Percentiles rank a stretch among this genome's conserved stretches.
Evolutionary conservation across 805 yeast species (phyloP).

Genomic region (Teunomyces funiuensis): DNA sequence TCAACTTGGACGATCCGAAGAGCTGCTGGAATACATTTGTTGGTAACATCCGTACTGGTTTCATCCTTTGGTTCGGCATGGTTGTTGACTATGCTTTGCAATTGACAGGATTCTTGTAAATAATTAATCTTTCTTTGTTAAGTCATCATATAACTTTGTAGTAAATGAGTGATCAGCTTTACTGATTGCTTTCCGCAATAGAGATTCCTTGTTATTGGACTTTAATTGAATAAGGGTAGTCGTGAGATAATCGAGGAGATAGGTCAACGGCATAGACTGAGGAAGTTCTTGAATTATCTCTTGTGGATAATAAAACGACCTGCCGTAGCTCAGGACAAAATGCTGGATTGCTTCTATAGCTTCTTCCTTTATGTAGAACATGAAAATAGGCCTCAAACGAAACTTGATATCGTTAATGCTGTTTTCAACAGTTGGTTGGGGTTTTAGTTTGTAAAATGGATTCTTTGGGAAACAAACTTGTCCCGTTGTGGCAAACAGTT

Average conservation of each 20-base stretch:
- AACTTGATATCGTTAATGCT: not conserved
- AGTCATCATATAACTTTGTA: slow-evolving; percentile 20
- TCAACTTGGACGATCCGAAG: slow-evolving; percentile 74
- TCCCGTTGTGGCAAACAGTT: slow-evolving; percentile 24
- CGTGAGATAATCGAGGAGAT: slow-evolving; percentile 27
- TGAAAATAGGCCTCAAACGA: slow-evolving; percentile 2
- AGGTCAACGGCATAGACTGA: slow-evolving; percentile 26
- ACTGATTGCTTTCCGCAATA: slow-evolving; percentile 27
- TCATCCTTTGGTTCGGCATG: slow-evolving; percentile 64
- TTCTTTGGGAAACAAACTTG: slow-evolving; percentile 21
- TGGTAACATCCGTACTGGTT: slow-evolving; percentile 75
- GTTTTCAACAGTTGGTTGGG: not conserved
- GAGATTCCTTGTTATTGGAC: slow-evolving; percentile 14
- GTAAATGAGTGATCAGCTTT: slow-evolving; percentile 28
- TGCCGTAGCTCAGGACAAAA: slow-evolving; percentile 26
- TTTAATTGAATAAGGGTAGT: slow-evolving; percentile 21
- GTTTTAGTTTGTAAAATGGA: slow-evolving; percentile 15
- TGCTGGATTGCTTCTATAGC: slow-evolving; percentile 26
- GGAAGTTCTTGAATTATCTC: slow-evolving; percentile 34
- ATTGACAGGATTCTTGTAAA: slow-evolving; percentile 44
- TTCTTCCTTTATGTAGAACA: slow-evolving; percentile 4
- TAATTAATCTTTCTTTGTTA: slow-evolving; percentile 8
- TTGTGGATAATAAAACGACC: slow-evolving; percentile 16
- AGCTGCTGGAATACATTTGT: slow-evolving; percentile 83
- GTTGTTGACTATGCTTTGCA: slow-evolving; percentile 61